phyloP scores from a whole-genome alignment of 352 stramenopile species.

The Phytopythium ostracodes region DNA sequence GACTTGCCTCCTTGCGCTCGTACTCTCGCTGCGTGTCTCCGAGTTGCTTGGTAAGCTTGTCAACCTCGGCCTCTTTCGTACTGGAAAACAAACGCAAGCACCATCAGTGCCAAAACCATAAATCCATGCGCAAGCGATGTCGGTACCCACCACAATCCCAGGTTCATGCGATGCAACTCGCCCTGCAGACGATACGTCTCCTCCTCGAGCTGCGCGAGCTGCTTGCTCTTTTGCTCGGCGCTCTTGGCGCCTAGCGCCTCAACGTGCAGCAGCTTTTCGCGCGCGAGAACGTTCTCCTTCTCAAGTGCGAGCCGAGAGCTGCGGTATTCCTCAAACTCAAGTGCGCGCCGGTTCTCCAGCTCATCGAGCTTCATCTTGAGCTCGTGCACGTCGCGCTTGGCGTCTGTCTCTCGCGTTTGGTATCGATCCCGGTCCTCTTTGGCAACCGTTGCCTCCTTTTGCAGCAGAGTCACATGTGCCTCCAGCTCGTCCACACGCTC shows the following conservation, averaged over 20 bases:
- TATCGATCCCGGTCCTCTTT: slow-evolving; percentile 63
- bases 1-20: slow-evolving; percentile 33
- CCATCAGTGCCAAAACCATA: background rate
- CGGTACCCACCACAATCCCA: slow-evolving; percentile 32
- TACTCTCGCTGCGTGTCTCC: slow-evolving; percentile 40
- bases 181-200: slow-evolving; percentile 57
- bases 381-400: slow-evolving; percentile 51
- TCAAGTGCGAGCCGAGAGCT: slow-evolving; percentile 39
- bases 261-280: slow-evolving; percentile 47
- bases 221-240: slow-evolving; percentile 48
- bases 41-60: slow-evolving; percentile 52
- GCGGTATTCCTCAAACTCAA: slow-evolving; percentile 76
- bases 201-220: slow-evolving; percentile 55
- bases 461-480: slow-evolving; percentile 33
- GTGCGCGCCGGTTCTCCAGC: slow-evolving; percentile 48
- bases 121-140: background rate
- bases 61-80: slow-evolving; percentile 42
- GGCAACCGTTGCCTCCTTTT: slow-evolving; percentile 35
- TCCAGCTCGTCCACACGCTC: slow-evolving; percentile 55
- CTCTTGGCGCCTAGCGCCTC: slow-evolving; percentile 40
- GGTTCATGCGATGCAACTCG: slow-evolving; percentile 37
- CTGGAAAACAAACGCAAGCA: slow-evolving; percentile 9
- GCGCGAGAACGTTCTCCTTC: slow-evolving; percentile 42
- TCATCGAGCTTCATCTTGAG: slow-evolving; percentile 66
- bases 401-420: slow-evolving; percentile 57